Evolutionary conservation across 1,284 basidiomycete genomes (phyloP).

Genomic region (Chiua sp.): DNA sequence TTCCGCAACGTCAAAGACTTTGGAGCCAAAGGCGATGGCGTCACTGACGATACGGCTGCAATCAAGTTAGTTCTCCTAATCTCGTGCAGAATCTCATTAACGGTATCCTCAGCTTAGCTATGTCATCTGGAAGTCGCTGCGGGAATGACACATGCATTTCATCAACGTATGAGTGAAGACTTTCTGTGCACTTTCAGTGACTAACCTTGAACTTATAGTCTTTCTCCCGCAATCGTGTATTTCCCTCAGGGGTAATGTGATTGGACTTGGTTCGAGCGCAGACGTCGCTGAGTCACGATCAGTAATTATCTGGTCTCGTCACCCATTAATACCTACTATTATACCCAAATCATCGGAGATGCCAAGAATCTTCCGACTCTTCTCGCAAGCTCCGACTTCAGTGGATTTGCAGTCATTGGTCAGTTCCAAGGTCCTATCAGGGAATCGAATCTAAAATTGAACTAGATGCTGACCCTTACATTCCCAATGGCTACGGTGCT

Average conservation of each 20-base stretch:
- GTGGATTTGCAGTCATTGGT: slow-evolving; percentile 59
- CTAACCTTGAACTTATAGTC: slow-evolving; percentile 15
- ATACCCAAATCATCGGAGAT: slow-evolving; percentile 56
- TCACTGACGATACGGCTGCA: slow-evolving; percentile 36
- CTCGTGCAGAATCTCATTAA: background rate
- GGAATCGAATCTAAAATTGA: slow-evolving; percentile 7
- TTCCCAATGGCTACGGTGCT: slow-evolving; percentile 39
- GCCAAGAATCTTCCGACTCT: slow-evolving; percentile 53
- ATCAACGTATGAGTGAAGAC: slow-evolving; percentile 25
- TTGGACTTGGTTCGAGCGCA: background rate
- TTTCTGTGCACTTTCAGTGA: background rate
- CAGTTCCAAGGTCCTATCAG: slow-evolving; percentile 11
- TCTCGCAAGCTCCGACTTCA: slow-evolving; percentile 49
- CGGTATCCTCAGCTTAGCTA: slow-evolving; percentile 24
- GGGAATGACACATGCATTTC: slow-evolving; percentile 10
- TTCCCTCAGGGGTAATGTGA: slow-evolving; percentile 29
- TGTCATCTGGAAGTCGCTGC: slow-evolving; percentile 31
- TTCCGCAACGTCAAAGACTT: slow-evolving; percentile 49
- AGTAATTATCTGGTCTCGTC: slow-evolving; percentile 54
- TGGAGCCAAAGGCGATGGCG: slow-evolving; percentile 36
- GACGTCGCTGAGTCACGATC: slow-evolving; percentile 4
- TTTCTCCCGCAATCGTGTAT: slow-evolving; percentile 37
- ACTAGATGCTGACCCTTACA: slow-evolving; percentile 52
- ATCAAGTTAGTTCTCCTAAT: slow-evolving; percentile 25
- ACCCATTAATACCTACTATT: slow-evolving; percentile 56